Evolutionary conservation across 257 asterid species (phyloP).

Genomic region (Orobanche coerulescens): DNA sequence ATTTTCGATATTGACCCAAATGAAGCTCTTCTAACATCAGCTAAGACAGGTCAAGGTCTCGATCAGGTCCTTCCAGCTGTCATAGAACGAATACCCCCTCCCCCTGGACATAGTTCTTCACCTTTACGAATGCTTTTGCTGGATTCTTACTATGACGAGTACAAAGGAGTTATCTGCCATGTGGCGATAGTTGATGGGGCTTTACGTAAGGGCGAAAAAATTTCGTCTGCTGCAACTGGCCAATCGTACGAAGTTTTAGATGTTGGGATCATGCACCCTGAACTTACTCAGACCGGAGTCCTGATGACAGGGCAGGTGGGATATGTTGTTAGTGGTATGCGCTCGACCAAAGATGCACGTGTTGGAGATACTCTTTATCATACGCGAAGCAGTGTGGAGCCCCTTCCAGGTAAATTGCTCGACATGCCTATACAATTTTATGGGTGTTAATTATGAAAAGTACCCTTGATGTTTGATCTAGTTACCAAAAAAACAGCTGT

Average conservation of each 20-base stretch:
- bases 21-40: slow-evolving; percentile 79
- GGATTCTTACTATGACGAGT: slow-evolving; percentile 94
- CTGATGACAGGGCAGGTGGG: slow-evolving; percentile 97
- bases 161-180: slow-evolving; percentile 96
- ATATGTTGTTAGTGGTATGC: slow-evolving; percentile 87
- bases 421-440: too few species aligned
- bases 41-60: slow-evolving; percentile 91
- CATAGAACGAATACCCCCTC: slow-evolving; percentile 84
- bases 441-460: too few species aligned
- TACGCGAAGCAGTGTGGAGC: slow-evolving; percentile 45
- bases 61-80: slow-evolving; percentile 96
- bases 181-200: slow-evolving; percentile 95
- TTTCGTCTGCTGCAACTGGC: slow-evolving; percentile 83
- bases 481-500: too few species aligned
- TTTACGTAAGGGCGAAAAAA: slow-evolving; percentile 78
- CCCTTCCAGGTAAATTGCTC: slow-evolving; percentile 71
- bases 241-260: slow-evolving; percentile 81
- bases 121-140: slow-evolving; percentile 83
- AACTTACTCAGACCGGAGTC: slow-evolving; percentile 74
- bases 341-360: slow-evolving; percentile 95
- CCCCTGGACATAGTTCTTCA: slow-evolving; percentile 55
- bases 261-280: slow-evolving; percentile 94
- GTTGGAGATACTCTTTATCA: slow-evolving; percentile 92
- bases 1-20: slow-evolving; percentile 89
- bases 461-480: too few species aligned